Percentiles rank a stretch among this genome's conserved stretches.
These are phyloP conservation scores for Yamadazyma insecticola DNA, from an alignment of 805 yeast genomes.

Conservation along the genomic window DNA sequence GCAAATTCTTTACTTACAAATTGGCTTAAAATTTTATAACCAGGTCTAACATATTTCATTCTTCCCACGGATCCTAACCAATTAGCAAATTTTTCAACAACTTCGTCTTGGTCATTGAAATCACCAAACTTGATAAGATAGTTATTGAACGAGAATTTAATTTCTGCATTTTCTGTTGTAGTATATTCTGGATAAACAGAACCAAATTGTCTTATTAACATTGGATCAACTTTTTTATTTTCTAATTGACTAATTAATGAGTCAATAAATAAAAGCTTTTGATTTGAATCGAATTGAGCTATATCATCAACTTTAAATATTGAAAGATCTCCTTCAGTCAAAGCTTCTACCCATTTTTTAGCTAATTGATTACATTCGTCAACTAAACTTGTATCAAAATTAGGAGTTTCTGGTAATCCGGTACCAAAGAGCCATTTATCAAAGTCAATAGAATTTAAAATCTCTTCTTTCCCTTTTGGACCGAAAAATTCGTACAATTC, in stretches of 20 bases:
- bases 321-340: slow-evolving; percentile 10
- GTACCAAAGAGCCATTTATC: slow-evolving; percentile 23
- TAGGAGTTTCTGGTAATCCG: slow-evolving; percentile 25
- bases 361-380: slow-evolving; percentile 20
- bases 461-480: slow-evolving; percentile 14
- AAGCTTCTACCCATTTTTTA: slow-evolving; percentile 16
- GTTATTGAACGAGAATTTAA: slow-evolving; percentile 19
- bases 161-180: slow-evolving; percentile 20
- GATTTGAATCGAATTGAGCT: slow-evolving; percentile 18
- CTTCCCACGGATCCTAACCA: slow-evolving; percentile 93
- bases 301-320: slow-evolving; percentile 31
- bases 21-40: slow-evolving; percentile 28
- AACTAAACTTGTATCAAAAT: slow-evolving; percentile 25
- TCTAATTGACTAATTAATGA: slow-evolving; percentile 16
- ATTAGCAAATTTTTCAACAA: slow-evolving; percentile 17
- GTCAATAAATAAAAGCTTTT: slow-evolving; percentile 22
- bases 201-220: slow-evolving; percentile 12
- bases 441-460: slow-evolving; percentile 23
- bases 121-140: slow-evolving; percentile 20
- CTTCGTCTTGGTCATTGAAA: slow-evolving; percentile 8
- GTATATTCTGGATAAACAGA: slow-evolving; percentile 16
- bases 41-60: slow-evolving; percentile 92
- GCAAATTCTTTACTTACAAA: slow-evolving; percentile 24
- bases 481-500: slow-evolving; percentile 21
- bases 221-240: slow-evolving; percentile 1